phyloP scores from a whole-genome alignment of 1,284 basidiomycete species.

The Neonothopanus nambi region DNA sequence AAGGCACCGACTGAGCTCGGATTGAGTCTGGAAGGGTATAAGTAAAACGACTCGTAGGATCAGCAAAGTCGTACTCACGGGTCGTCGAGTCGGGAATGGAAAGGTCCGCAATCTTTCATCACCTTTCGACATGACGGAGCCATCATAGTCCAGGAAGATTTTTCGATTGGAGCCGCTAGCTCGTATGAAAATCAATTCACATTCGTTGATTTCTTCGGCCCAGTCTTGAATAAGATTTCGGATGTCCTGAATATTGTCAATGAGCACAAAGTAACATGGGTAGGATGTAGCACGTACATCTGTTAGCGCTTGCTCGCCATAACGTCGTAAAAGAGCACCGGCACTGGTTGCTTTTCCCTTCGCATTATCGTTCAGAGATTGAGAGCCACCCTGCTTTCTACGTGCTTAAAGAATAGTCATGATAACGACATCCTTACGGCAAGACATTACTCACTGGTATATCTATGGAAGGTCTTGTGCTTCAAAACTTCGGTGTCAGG shows the following conservation, averaged over 20 bases:
- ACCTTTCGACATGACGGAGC: conserved; percentile 45
- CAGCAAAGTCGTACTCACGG: conserved; percentile 53
- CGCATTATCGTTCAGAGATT: conserved; percentile 89
- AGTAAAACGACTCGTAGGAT: conserved; percentile 12
- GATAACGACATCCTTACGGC: background rate
- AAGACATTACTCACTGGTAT: conserved; percentile 74
- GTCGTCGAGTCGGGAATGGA: conserved; percentile 91
- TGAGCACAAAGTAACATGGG: background rate
- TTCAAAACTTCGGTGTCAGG: conserved; percentile 78
- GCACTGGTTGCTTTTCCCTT: conserved; percentile 94
- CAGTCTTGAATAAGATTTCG: conserved; percentile 79
- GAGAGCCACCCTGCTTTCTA: conserved; percentile 96
- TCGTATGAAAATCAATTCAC: conserved; percentile 88
- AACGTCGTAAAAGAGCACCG: conserved; percentile 91
- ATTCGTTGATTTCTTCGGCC: conserved; percentile 78
- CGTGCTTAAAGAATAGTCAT: conserved; percentile 59
- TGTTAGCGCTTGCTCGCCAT: conserved; percentile 90
- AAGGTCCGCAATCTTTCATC: conserved; percentile 85
- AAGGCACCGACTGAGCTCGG: conserved; percentile 88
- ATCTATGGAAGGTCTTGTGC: conserved; percentile 98
- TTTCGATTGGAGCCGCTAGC: conserved; percentile 83
- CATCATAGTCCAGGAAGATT: conserved; percentile 89
- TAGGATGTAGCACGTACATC: conserved; percentile 57
- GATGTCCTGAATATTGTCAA: conserved; percentile 67
- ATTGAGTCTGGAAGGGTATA: conserved; percentile 67